phyloP scores from a whole-genome alignment of 2,329 filamentous ascomycete species.

The Cercospora berteroae region DNA sequence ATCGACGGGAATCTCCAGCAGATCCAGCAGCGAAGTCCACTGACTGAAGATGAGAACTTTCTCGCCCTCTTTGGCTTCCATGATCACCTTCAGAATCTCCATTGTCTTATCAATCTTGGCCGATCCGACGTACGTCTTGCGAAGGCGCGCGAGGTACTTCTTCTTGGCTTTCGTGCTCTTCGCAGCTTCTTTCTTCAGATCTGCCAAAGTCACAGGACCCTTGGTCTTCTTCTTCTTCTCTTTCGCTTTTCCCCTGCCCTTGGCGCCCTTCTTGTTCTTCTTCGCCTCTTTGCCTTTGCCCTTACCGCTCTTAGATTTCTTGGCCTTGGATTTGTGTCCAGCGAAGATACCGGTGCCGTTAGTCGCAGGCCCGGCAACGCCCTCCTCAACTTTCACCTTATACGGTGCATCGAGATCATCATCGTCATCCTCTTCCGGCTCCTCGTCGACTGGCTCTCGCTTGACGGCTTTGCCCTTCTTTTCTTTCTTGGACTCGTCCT shows the following conservation, averaged over 20 bases:
- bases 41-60: constrained; percentile 83
- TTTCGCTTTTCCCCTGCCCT: constrained; percentile 21
- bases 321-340: constrained; percentile 23
- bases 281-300: constrained; percentile 13
- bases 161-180: constrained; percentile 64
- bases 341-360: not conserved
- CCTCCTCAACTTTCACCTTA: constrained; percentile 7
- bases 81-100: constrained; percentile 59
- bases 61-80: constrained; percentile 53
- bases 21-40: constrained; percentile 74
- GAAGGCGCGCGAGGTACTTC: constrained; percentile 67
- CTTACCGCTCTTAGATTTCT: constrained; percentile 12
- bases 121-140: constrained; percentile 68
- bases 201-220: constrained; percentile 53
- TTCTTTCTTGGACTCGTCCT: constrained; percentile 16
- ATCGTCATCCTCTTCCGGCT: constrained; percentile 4
- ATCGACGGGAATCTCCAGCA: constrained; percentile 69
- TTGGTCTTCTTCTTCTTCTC: constrained; percentile 35
- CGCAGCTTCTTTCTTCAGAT: constrained; percentile 65
- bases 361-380: constrained; percentile 16
- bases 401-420: constrained; percentile 7
- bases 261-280: constrained; percentile 15
- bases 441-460: constrained; percentile 1
- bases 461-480: constrained; percentile 5
- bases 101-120: constrained; percentile 71